Evolutionary conservation across 1,284 basidiomycete species (phyloP).

Genomic region (Exobasidium rhododendri): DNA sequence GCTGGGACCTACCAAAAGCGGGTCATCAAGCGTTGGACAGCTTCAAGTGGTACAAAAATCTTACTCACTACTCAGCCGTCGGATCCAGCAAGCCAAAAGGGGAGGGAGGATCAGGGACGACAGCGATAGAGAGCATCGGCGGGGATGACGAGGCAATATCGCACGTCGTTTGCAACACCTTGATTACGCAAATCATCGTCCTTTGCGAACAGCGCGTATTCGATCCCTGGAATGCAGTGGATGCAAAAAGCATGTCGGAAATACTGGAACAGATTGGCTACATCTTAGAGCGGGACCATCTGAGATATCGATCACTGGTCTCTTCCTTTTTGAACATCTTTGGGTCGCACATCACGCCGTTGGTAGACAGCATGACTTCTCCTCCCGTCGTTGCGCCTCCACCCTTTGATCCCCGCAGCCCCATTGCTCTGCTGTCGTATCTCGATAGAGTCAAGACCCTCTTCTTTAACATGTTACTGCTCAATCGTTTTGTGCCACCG

Average conservation of each 20-base stretch:
- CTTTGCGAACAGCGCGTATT: slow-evolving; percentile 27
- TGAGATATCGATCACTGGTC: slow-evolving; percentile 22
- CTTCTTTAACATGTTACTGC: neutral
- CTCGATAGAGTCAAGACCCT: neutral
- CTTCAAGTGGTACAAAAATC: slow-evolving; percentile 20
- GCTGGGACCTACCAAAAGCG: slow-evolving; percentile 26
- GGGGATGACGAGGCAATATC: slow-evolving; percentile 43
- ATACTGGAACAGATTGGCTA: slow-evolving; percentile 27
- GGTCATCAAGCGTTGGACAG: slow-evolving; percentile 9
- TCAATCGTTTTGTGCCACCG: neutral
- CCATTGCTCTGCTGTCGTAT: slow-evolving; percentile 2
- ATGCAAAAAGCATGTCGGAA: slow-evolving; percentile 24
- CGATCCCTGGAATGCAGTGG: slow-evolving; percentile 26
- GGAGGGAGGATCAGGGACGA: neutral
- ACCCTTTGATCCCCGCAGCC: slow-evolving; percentile 1
- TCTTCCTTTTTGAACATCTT: slow-evolving; percentile 18
- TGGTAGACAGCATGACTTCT: slow-evolving; percentile 11
- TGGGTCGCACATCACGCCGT: neutral
- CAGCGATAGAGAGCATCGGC: slow-evolving; percentile 12
- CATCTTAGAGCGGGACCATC: slow-evolving; percentile 22
- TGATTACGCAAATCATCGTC: slow-evolving; percentile 26
- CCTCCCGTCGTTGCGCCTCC: neutral
- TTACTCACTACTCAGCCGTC: slow-evolving; percentile 1
- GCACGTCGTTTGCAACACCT: slow-evolving; percentile 28
- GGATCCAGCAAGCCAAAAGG: neutral